These are phyloP conservation scores for Flaveria floridana DNA, from an alignment of 140 eudicot genomes.

Conservation along the genomic window DNA sequence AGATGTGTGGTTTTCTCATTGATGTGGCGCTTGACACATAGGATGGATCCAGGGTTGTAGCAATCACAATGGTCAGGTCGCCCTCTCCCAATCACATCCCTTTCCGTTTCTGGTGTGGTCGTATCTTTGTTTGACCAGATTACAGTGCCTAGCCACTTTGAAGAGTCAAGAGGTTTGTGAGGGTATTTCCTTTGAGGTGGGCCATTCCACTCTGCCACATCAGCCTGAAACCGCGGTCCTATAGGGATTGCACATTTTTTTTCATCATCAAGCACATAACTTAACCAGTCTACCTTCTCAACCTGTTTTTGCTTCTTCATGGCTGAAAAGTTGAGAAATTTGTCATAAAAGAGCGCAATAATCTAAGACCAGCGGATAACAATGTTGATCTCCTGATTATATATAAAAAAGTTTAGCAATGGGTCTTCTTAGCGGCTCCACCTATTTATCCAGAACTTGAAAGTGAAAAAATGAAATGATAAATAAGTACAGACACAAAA, in stretches of 20 bases:
- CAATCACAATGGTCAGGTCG: constrained; percentile 54
- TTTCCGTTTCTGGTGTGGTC: constrained; percentile 26
- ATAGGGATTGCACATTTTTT: constrained; percentile 48
- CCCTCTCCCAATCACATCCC: constrained; percentile 52
- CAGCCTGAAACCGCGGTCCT: constrained; percentile 69
- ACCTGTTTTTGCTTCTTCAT: constrained; percentile 35
- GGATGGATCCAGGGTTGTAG: constrained; percentile 41
- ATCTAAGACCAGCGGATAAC: constrained; percentile 4
- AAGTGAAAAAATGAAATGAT: neutral
- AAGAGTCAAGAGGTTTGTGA: constrained; percentile 25
- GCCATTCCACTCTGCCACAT: constrained; percentile 55
- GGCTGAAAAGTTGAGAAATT: constrained; percentile 14
- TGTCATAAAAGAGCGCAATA: neutral
- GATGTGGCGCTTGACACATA: constrained; percentile 54
- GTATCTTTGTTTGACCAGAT: constrained; percentile 50
- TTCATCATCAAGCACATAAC: constrained; percentile 22
- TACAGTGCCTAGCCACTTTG: constrained; percentile 60
- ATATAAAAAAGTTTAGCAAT: neutral
- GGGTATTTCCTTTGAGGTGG: constrained; percentile 35
- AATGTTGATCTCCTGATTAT: constrained; percentile 11
- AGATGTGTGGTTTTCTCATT: constrained; percentile 40
- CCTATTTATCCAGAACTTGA: constrained; percentile 16
- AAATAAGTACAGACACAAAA: constrained; percentile 8
- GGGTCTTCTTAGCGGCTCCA: neutral
- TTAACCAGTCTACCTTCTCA: constrained; percentile 29